phyloP scores from a whole-genome alignment of 352 stramenopile species.

The Nothophytophthora sp. region DNA sequence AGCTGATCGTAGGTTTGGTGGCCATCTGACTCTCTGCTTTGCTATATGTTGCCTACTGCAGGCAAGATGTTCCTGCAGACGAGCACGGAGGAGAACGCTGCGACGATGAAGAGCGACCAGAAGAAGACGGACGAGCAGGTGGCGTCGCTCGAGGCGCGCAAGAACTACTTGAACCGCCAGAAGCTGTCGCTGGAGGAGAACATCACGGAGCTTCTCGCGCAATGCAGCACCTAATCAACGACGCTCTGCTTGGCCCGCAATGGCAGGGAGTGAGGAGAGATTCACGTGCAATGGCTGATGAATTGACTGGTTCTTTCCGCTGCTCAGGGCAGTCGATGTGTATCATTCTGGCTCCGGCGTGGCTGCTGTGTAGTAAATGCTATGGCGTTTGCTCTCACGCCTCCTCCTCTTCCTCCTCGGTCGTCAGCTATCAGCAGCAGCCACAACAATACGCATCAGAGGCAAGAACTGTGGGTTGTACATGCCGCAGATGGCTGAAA shows the following conservation, averaged over 20 bases:
- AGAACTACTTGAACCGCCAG: conserved; percentile 82
- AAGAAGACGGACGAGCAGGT: conserved; percentile 69
- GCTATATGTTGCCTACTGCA: too few relatives aligned
- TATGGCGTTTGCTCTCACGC: conserved; percentile 15
- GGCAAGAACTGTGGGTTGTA: too few relatives aligned
- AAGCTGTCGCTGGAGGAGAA: conserved; percentile 81
- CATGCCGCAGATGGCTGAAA: too few relatives aligned
- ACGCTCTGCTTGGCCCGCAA: not conserved
- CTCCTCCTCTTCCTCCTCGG: conserved; percentile 66
- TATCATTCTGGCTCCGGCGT: conserved; percentile 1
- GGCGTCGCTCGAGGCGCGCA: conserved; percentile 71
- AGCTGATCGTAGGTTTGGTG: too few relatives aligned
- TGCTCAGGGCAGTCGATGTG: too few relatives aligned
- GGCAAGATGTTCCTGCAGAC: conserved; percentile 87
- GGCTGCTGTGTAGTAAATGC: not conserved
- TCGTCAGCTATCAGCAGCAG: conserved; percentile 44
- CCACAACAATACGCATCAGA: conserved; percentile 7
- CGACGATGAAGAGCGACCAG: conserved; percentile 57
- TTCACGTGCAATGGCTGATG: too few relatives aligned
- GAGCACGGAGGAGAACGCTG: conserved; percentile 46
- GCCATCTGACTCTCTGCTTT: too few relatives aligned
- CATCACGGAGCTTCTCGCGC: conserved; percentile 81
- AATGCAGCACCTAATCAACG: too few relatives aligned
- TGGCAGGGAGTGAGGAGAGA: not conserved
- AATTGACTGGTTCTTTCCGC: too few relatives aligned